Percentiles rank a stretch among this genome's conserved stretches.
Evolutionary conservation across 768 basidiomycete genomes (phyloP).

Genomic region (Agaricus sinodeliciosus): DNA sequence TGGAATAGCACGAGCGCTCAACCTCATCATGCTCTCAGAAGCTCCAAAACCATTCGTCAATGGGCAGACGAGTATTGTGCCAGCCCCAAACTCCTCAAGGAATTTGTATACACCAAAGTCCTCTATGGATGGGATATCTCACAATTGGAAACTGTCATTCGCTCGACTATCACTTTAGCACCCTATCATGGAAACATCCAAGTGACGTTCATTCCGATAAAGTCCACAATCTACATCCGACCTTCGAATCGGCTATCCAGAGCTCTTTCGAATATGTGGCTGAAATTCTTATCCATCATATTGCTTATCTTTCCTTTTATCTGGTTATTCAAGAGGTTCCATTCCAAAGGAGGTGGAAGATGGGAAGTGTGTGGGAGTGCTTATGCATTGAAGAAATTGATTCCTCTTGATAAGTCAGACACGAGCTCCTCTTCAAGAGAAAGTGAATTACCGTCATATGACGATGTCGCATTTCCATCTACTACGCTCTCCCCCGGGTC

Average conservation of each 20-base stretch:
- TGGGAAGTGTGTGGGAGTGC: conserved; percentile 77
- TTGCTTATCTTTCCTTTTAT: conserved; percentile 73
- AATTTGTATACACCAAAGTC: conserved; percentile 69
- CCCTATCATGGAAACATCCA: conserved; percentile 39
- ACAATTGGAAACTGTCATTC: conserved; percentile 30
- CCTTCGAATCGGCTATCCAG: conserved; percentile 63
- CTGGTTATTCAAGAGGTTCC: conserved; percentile 73
- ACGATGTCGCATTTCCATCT: conserved; percentile 6
- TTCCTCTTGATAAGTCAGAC: conserved; percentile 18
- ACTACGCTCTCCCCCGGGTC: conserved; percentile 1
- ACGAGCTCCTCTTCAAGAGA: neutral
- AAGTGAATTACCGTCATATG: conserved; percentile 12
- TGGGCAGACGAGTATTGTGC: conserved; percentile 85
- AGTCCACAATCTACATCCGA: conserved; percentile 53
- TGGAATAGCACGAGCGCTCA: conserved; percentile 3
- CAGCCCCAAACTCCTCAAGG: conserved; percentile 65
- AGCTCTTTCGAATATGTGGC: conserved; percentile 62
- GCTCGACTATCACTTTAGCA: conserved; percentile 35
- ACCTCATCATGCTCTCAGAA: conserved; percentile 31
- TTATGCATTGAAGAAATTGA: conserved; percentile 59
- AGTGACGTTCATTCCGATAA: conserved; percentile 43
- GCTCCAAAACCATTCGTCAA: conserved; percentile 56
- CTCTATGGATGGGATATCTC: conserved; percentile 43
- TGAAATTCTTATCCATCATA: conserved; percentile 63
- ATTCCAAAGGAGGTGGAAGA: conserved; percentile 57